Base-by-base conservation (phyloP, 441 rosid genomes). In the Gossypium davidsonii region DNA sequence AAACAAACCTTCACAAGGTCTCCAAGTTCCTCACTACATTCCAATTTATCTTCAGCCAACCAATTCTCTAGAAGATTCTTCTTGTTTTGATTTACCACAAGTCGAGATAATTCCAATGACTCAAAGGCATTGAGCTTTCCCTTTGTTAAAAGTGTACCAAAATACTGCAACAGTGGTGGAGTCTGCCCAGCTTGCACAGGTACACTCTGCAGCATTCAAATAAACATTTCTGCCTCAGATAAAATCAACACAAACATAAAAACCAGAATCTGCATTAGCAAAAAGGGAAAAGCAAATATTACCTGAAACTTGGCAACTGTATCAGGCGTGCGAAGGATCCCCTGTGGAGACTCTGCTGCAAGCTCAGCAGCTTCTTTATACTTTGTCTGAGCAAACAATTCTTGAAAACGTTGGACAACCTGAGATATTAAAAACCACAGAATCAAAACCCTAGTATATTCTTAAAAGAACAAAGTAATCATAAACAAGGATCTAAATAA, bases 331-430 rank as follows among this genome's bases (percentile, higher is more conserved):
- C 99, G 91, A 18, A 96, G 92, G 71, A 96, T 84, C 66, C 99
- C 99, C 81, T 92, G 98, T 7, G 99, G 99, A 76, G 99, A 94
- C 79, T 96, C 99, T 46, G 99, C 99, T 77, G 99, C 99, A 78
- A 96, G 98, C 87, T 96, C 98, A 44, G 99, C 99, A 58, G 99
- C 99, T 83, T 94, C 98, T 79, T 96, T 96, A 80, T 96, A 96
- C 85, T 96, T 96, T 55, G 98, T 91, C 79, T 96, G 99, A 77
- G 99, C 89, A 88, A 96, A 96, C 63, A 94, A 81, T 81, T 96
- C 99, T 84, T 96, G 98, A 78, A 96, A 96, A 73, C 95, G 90
- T 85, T 96, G 99, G 70, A 94, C 98, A 80, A 96, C 99, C 99
- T 94, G 83, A 64, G 57, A 73, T 26, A 77, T 74, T 61, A 44